Base-by-base conservation (phyloP, 2,329 filamentous ascomycete genomes). In the Cladosporium sp. region DNA sequence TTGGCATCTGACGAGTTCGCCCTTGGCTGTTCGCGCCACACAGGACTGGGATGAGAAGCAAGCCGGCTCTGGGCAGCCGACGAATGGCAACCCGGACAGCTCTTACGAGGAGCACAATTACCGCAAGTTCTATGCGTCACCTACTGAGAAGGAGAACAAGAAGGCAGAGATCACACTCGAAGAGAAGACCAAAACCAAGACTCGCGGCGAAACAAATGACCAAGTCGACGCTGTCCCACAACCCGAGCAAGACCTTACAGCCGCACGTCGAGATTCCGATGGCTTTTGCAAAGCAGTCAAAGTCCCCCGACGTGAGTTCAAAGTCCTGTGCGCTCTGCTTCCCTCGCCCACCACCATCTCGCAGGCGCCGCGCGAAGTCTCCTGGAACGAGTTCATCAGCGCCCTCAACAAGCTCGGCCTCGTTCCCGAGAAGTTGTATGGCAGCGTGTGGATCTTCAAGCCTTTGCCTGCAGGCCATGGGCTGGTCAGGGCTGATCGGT, bases 371-470 rank as follows among this genome's bases (percentile, higher is more conserved):
- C 82, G 82, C 3, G 85, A 86, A 69, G 68, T 87, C 5, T 66
- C 78, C 0, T 88, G 85, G 85, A 73, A 68, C 2, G 84, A 87
- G 60, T 84, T 87, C 66, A 70, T 86, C 3, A 80, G 82, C 65
- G 84, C 84, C 0, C 83, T 88, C 81, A 68, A 72, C 60, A 58
- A 77, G 0, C 78, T 79, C 0, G 86, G 85, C 0, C 87, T 89
- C 62, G 66, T 70, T 0, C 80, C 80, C 0, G 76, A 86, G 73
- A 88, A 89, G 74, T 78, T 88, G 0, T 86, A 87, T 66, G 85
- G 86, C 0, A 88, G 84, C 1, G 83, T 83, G 0, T 89, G 87
- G 87, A 83, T 87, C 12, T 89, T 89, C 67, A 78, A 76, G 16
- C 83, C 82, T 3, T 44, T 69, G 49, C 58, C 58, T 3, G 56